Evolutionary conservation across 2,329 filamentous ascomycete genomes (phyloP), one percentile per base, ranked within the genome.

Genomic region (Pseudogymnoascus sp.): DNA sequence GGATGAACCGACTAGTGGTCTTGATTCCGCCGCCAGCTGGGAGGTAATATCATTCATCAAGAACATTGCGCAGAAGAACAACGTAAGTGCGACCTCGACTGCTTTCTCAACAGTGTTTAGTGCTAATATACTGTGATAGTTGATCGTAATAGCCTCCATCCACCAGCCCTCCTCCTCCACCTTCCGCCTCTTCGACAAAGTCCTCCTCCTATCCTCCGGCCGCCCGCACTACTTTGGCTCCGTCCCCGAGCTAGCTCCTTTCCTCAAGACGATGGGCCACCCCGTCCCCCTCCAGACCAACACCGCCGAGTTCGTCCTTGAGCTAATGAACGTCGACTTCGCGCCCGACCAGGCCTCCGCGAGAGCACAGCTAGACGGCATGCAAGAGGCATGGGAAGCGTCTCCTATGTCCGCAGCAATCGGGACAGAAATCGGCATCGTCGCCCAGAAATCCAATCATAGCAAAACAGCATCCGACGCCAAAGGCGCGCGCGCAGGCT

Each of bases 81-180:
- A 88, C 65, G 84, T 88, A 69, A 66, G 81, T 36, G 61, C 61
- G 6, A 62, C 67, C 19, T 67, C 68, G 63, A 69, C 60, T 13
- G 7, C n/a, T 37, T 37, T 51, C 31, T 3, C 0, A 69, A 14
- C 6, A 5, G 71, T 70, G 43, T 60, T 69, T 6, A 65, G 70
- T 62, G 68, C 70, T 7, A 70, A 63, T 64, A 54, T 19, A n/a
- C 14, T 19, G 48, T 66, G 61, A 61, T 65, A 89, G 84, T 79
- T 95, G 65, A 85, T 95, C 65, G 85, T 95, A 31, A 86, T 96
- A 65, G 89, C 89, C 3, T 91, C 88, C 41, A 95, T 96, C 66
- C 92, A 96, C 73, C 92, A 96, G 72, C 92, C 92, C 0, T 93
- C 90, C 0, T 90, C 90, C 0, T 83, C 86, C 0, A 93, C 89